Percentiles rank a stretch among this genome's conserved stretches.
Evolutionary conservation across 164 flowering plant species (phyloP).

Genomic region (Akebia trifoliata): DNA sequence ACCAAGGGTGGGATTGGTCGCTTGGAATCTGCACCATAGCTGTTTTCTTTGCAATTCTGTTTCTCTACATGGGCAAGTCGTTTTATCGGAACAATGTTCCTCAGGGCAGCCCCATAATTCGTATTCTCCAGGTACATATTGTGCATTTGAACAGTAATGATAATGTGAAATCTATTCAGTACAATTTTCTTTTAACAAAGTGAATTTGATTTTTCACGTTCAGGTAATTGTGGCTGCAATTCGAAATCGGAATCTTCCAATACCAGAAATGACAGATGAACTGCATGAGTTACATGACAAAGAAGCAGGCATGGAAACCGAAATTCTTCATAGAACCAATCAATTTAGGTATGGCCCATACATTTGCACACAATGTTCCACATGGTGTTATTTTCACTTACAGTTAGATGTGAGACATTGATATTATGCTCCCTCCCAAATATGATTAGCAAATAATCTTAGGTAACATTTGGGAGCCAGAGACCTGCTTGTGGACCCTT

Average conservation of each 20-base stretch:
- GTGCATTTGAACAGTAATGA: too few relatives aligned
- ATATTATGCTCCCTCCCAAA: too few relatives aligned
- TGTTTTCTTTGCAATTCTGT: constrained; percentile 28
- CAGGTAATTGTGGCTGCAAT: constrained; percentile 65
- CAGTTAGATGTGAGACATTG: too few relatives aligned
- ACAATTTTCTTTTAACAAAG: not conserved
- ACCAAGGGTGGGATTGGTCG: constrained; percentile 66
- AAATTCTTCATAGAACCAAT: constrained; percentile 50
- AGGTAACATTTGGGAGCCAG: too few relatives aligned
- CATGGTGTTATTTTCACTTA: too few relatives aligned
- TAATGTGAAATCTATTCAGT: not conserved
- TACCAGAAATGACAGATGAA: constrained; percentile 39
- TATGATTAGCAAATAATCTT: too few relatives aligned
- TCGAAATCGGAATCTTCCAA: constrained; percentile 40
- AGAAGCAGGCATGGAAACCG: constrained; percentile 30
- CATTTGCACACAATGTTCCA: too few relatives aligned
- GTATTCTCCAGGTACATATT: constrained; percentile 57
- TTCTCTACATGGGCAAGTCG: constrained; percentile 54
- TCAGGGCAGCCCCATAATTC: constrained; percentile 47
- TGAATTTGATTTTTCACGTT: not conserved
- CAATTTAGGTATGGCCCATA: constrained; percentile 51
- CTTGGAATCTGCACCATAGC: constrained; percentile 48
- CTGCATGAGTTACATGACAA: constrained; percentile 50
- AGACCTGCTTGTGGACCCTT: too few relatives aligned
- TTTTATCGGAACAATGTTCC: constrained; percentile 43